Conservation (phyloP, 1,284 basidiomycete genomes). For the Moniliella sp. region DNA sequence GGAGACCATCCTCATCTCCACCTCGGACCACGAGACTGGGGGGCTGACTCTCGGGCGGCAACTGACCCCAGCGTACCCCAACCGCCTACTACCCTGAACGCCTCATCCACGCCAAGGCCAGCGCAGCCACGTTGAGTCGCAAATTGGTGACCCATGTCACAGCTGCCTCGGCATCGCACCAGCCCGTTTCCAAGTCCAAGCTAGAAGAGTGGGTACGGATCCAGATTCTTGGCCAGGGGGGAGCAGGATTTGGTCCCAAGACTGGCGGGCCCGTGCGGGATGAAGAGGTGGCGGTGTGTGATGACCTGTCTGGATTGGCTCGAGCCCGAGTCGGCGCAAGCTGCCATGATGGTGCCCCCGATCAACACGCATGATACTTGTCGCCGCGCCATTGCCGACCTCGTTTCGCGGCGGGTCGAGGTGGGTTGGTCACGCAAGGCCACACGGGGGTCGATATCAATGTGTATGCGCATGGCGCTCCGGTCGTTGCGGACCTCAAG, state of each 20-base stretch:
- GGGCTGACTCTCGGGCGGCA: conserved; percentile 34
- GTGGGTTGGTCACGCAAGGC: conserved; percentile 34
- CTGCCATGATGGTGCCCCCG: conserved; percentile 1
- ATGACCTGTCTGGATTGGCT: conserved; percentile 6
- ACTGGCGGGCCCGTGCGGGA: conserved; percentile 9
- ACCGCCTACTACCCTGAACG: conserved; percentile 33
- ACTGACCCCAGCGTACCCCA: conserved; percentile 23
- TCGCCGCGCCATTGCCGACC: conserved; percentile 9
- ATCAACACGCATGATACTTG: background rate
- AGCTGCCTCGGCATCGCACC: conserved; percentile 7
- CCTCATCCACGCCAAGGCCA: conserved; percentile 28
- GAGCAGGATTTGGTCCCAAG: conserved; percentile 1
- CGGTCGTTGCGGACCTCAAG: conserved; percentile 10
- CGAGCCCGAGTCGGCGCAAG: conserved; percentile 4
- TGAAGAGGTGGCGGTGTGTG: conserved; percentile 22
- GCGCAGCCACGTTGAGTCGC: conserved; percentile 22
- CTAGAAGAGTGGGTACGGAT: conserved; percentile 7
- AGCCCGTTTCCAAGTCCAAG: conserved; percentile 2
- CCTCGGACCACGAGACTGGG: conserved; percentile 36
- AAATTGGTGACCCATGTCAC: conserved; percentile 11
- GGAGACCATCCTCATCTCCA: conserved; percentile 30
- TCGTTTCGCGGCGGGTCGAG: conserved; percentile 27
- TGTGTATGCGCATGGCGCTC: conserved; percentile 32
- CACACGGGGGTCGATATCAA: conserved; percentile 36
- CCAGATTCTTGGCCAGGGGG: conserved; percentile 9